Evolutionary conservation across 2,329 filamentous ascomycete species (phyloP).

Genomic region (Aspergillus arachidicola): DNA sequence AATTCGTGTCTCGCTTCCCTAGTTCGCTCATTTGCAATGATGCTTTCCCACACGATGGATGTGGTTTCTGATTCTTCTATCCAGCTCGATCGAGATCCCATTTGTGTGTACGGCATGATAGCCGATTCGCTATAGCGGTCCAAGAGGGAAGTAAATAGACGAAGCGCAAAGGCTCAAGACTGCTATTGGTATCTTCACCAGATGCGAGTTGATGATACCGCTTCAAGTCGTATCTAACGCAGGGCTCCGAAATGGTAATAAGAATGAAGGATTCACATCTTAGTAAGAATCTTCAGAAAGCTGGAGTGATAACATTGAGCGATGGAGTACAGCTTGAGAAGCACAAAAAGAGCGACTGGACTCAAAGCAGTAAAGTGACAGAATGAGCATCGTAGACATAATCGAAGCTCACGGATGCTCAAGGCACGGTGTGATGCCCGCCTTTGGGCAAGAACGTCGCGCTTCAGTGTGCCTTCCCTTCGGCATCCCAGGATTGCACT

Average conservation of each 20-base stretch:
- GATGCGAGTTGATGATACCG: background rate
- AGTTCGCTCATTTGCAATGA: background rate
- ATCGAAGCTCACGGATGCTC: background rate
- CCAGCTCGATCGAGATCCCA: background rate
- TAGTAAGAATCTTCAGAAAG: background rate
- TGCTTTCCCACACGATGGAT: background rate
- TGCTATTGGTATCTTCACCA: background rate
- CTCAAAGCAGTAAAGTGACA: background rate
- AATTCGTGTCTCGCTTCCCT: background rate
- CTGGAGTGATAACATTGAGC: background rate
- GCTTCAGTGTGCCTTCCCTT: background rate
- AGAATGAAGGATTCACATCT: background rate
- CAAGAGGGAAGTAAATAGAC: background rate
- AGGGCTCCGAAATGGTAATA: background rate
- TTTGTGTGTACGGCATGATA: background rate
- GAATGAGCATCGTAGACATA: background rate
- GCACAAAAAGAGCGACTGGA: background rate
- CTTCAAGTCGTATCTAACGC: too few species aligned
- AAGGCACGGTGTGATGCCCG: background rate
- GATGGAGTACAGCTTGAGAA: background rate
- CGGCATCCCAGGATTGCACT: background rate
- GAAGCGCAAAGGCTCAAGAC: background rate
- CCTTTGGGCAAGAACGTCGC: background rate
- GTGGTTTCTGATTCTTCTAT: background rate
- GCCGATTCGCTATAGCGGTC: background rate